Evolutionary conservation across 2,329 filamentous ascomycete genomes (phyloP).

Genomic region (Penicillium oxalicum): DNA sequence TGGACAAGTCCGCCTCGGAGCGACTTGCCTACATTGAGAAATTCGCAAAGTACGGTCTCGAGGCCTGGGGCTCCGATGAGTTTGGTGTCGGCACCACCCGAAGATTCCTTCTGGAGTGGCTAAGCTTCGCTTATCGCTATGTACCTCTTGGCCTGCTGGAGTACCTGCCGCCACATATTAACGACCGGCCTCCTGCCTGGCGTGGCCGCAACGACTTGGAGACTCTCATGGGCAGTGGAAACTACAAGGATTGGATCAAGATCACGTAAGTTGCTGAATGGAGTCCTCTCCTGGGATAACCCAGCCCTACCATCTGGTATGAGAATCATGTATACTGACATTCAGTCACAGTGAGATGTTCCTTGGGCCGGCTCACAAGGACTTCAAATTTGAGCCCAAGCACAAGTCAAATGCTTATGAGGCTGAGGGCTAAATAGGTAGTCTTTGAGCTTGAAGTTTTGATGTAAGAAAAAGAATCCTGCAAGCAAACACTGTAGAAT

Average conservation of each 20-base stretch:
- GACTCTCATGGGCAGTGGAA: conserved; percentile 81
- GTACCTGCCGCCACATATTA: conserved; percentile 77
- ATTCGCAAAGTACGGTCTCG: conserved; percentile 82
- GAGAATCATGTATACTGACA: conserved; percentile 12
- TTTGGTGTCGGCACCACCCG: conserved; percentile 85
- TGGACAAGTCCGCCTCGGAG: conserved; percentile 89
- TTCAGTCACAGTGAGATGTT: conserved; percentile 76
- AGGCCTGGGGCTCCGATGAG: conserved; percentile 94
- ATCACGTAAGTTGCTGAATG: conserved; percentile 65
- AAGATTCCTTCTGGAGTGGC: conserved; percentile 88
- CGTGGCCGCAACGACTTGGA: conserved; percentile 83
- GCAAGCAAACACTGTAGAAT: not conserved
- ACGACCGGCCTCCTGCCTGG: conserved; percentile 82
- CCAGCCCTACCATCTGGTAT: not conserved
- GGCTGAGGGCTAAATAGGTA: conserved; percentile 50
- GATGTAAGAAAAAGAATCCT: not conserved
- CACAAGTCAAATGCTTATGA: conserved; percentile 94
- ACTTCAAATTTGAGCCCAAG: conserved; percentile 94
- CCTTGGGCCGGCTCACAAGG: conserved; percentile 79
- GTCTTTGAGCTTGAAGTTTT: not conserved
- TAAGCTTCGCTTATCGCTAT: conserved; percentile 90
- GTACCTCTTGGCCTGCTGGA: conserved; percentile 85
- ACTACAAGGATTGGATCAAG: conserved; percentile 98
- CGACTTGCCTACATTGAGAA: conserved; percentile 80
- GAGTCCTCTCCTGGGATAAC: not conserved